Evolutionary conservation across 108 stramenopile genomes (phyloP), one percentile per base, ranked within the genome.

Genomic region (Nitzschia putrida): DNA sequence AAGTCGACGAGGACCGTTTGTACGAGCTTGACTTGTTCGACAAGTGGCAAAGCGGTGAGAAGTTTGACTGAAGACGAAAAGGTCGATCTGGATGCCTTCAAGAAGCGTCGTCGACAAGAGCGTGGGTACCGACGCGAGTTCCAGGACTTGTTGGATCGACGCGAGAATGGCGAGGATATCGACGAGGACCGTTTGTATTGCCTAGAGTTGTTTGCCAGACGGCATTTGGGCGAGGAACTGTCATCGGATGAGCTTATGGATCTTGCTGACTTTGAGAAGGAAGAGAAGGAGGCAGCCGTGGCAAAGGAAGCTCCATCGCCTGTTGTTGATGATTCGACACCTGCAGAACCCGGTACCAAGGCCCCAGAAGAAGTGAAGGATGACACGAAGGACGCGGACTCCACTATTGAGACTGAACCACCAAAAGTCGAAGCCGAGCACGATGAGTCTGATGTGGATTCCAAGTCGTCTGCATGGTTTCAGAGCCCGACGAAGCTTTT

Each of bases 1-100:
- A 60, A 13, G 38, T 68, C 7, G 59, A 75, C 42, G 74, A 61
- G 54, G 66, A 68, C 23, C 66, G 66, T 2, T 26, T 75, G 18
- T 61, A 68, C 18, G 16, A 54, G 21, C 57, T 75, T 6, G 57
- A 68, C 49, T 51, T 75, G 41, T 55, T 56, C 34, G 58, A 68
- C 57, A 44, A 49, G 42, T 68, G 58, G 50, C 50, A 55, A 21
- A 61, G 43, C 64, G 66, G 60, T 39, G 74, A 75, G 34, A 25
- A 38, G 16, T 29, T 44, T 68, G 12, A 25, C 41, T 42, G 20
- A 26, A n/a, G 38, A 75, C 29, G 57, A 68, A 29, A 40, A 18
- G n/a, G 45, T n/a, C 6, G 59, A 75, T 22, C 57, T 75, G 8
- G 41, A 75, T 20, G 21, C 22, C 37, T 67, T 68, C 40, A 40